Base-by-base conservation (phyloP, 2,329 filamentous ascomycete genomes). In the Penicillium polonicum region DNA sequence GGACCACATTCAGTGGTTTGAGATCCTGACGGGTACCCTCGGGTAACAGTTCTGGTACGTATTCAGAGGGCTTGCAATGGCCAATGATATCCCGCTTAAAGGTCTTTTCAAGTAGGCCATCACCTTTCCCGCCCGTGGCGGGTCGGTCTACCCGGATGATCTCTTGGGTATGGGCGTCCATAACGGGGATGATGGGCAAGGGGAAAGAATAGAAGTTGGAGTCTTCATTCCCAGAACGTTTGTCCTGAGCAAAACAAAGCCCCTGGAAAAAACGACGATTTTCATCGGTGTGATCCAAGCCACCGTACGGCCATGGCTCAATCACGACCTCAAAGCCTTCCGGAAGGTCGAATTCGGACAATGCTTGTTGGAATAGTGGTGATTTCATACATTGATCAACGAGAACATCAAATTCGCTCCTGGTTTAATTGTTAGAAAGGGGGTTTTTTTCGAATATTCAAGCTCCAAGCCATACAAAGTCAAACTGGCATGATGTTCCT, bases 1-100 rank as follows among this genome's bases (percentile, higher is more conserved):
- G 90, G 1, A 85, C 80, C 45, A 93, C 85, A 64, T 90, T 84
- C 68, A 92, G 82, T 5, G 88, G 88, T 73, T 90, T 91, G 29
- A 86, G 68, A 55, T 83, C 83, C 43, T 78, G 74, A 13, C 85
- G 77, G 7, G 69, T 72, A 3, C 72, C 72, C 4, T 70, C 63
- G 0, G 69, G 62, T 10, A 86, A 74, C 2, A 87, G 74, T 66
- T 79, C 76, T 1, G 77, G 77, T 1, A 78, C 67, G 61, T 85
- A 85, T 60, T 85, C 83, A 0, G 78, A 77, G 5, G 74, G 68
- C 35, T 74, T 74, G 68, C 82, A 84, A 64, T 85, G 82, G 15
- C 76, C 75, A 49, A 86, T 82, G 21, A 79, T 70, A 69, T 80
- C 72, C 64, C 78, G 58, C 70, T 82, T 67, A 68, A 74, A 64